Percentiles rank a stretch among this genome's conserved stretches.
Evolutionary conservation across 164 flowering plant species (phyloP).

Genomic region (Nymphaea thermarum): DNA sequence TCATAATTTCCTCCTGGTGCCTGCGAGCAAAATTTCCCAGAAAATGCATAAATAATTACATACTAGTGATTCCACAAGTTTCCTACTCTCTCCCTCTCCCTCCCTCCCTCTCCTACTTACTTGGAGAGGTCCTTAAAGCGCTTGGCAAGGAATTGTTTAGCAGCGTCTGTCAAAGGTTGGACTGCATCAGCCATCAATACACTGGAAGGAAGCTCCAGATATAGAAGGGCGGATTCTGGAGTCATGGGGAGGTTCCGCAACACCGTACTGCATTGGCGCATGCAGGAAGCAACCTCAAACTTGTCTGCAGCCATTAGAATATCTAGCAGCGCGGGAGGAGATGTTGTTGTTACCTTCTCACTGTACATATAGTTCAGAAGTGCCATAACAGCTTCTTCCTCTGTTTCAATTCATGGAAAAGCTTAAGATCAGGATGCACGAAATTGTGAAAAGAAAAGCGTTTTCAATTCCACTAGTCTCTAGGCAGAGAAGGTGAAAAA

Average conservation of each 20-base stretch:
- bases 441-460: neutral
- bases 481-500: neutral
- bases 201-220: constrained; percentile 88
- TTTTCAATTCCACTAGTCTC: neutral
- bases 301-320: constrained; percentile 98
- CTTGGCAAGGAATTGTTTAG: constrained; percentile 69
- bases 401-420: constrained; percentile 29
- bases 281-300: constrained; percentile 95
- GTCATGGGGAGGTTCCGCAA: constrained; percentile 78
- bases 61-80: too few species aligned
- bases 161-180: constrained; percentile 81
- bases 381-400: constrained; percentile 94
- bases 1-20: constrained; percentile 73
- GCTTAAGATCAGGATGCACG: neutral
- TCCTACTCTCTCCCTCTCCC: too few species aligned
- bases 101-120: constrained; percentile 17
- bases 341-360: constrained; percentile 38
- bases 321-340: constrained; percentile 68
- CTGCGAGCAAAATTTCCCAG: constrained; percentile 17
- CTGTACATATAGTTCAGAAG: constrained; percentile 92
- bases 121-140: constrained; percentile 72
- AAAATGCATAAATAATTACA: too few species aligned
- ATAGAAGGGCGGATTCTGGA: constrained; percentile 85
- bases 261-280: constrained; percentile 72
- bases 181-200: constrained; percentile 86